A percentile compares a stretch with the other conserved stretches of the same genome.
Evolutionary conservation across 1,284 basidiomycete species (phyloP).

Genomic region (Microbotryum violaceum): DNA sequence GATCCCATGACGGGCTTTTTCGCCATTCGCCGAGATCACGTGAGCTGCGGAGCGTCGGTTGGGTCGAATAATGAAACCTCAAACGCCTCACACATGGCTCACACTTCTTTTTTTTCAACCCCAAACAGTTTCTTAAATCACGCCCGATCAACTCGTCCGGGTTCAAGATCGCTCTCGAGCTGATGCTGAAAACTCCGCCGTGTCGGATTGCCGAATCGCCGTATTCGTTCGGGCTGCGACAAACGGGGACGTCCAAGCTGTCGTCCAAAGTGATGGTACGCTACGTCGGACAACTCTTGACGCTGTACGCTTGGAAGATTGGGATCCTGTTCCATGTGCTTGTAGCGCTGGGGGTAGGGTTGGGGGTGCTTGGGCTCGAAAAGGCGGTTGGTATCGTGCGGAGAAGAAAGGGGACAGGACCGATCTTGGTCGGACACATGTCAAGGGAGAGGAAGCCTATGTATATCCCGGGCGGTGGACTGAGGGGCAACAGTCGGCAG

Average conservation of each 20-base stretch:
- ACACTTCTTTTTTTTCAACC: background rate
- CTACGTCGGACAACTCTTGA: conserved; percentile 34
- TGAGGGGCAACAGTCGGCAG: too few relatives aligned
- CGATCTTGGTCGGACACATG: too few relatives aligned
- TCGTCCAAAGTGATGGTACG: conserved; percentile 32
- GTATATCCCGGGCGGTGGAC: too few relatives aligned
- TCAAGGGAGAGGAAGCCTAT: too few relatives aligned
- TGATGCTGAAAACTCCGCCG: conserved; percentile 29
- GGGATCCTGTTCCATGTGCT: conserved; percentile 28
- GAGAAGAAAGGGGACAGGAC: too few relatives aligned
- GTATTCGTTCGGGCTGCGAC: conserved; percentile 33
- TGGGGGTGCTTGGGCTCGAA: conserved; percentile 3
- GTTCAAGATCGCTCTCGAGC: conserved; percentile 36
- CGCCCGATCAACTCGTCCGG: conserved; percentile 34
- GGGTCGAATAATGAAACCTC: too few relatives aligned
- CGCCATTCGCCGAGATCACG: conserved; percentile 44
- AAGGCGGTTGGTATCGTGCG: too few relatives aligned
- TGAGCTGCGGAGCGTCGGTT: conserved; percentile 31
- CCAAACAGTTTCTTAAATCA: conserved; percentile 25
- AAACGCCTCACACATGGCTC: background rate
- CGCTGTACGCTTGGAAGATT: conserved; percentile 32
- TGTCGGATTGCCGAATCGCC: conserved; percentile 27
- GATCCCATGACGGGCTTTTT: conserved; percentile 50
- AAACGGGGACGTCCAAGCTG: conserved; percentile 32
- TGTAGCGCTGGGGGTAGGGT: conserved; percentile 11